Conservation (phyloP, 2,329 filamentous ascomycete genomes). For the Ceratocystis cubensis region DNA sequence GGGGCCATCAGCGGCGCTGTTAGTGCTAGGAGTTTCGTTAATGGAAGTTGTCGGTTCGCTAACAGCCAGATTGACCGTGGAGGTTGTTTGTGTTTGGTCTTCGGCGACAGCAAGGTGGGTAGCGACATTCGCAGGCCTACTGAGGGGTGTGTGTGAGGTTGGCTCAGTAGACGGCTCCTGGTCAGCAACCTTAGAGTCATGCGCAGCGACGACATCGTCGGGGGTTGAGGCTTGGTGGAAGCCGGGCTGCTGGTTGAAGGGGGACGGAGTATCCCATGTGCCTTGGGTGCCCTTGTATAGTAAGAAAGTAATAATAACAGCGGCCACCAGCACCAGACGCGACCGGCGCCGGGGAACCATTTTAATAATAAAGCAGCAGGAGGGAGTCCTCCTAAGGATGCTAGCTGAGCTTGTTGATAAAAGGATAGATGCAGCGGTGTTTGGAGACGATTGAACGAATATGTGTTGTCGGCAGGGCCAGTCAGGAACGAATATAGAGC, state of each 20-base stretch:
- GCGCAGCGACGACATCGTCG: background rate
- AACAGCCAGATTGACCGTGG: background rate
- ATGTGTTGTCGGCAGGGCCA: background rate
- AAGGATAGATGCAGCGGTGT: background rate
- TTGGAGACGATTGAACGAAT: background rate
- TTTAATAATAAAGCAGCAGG: background rate
- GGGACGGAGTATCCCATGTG: constrained; percentile 24
- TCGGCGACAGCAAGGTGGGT: background rate
- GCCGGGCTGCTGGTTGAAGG: constrained; percentile 8
- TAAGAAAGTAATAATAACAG: constrained; percentile 42
- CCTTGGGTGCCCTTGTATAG: constrained; percentile 38
- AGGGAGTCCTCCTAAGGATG: background rate
- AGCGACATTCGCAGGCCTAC: background rate
- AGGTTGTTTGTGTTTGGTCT: background rate
- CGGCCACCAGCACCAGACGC: constrained; percentile 45
- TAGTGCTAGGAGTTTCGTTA: background rate
- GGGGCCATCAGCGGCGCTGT: constrained; percentile 8
- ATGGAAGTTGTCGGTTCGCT: background rate
- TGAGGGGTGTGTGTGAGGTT: background rate
- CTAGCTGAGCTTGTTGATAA: background rate
- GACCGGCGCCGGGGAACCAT: constrained; percentile 45
- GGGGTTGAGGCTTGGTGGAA: background rate
- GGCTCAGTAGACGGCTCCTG: background rate
- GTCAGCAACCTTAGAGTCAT: background rate
- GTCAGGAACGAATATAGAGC: background rate